Conservation (phyloP, 129 eudicot genomes). For the Glebionis coronaria region DNA sequence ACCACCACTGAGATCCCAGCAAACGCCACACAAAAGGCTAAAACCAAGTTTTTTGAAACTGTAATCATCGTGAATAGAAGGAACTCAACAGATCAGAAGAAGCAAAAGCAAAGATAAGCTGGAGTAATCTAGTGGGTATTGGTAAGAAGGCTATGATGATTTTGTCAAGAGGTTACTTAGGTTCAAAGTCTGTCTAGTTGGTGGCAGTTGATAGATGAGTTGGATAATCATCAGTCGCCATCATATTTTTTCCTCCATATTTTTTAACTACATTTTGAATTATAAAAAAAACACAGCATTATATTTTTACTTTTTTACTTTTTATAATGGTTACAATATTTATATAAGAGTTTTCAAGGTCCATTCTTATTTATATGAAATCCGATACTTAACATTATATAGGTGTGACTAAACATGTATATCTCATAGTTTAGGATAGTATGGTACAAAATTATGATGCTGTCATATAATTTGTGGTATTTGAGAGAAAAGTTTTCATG, state of each 20-base stretch:
- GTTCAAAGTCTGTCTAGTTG: slow-evolving; percentile 29
- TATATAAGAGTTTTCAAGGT: neutral
- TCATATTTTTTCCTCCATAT: slow-evolving; percentile 20
- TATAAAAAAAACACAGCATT: neutral
- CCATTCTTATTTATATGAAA: too few species aligned
- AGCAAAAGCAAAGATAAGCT: slow-evolving; percentile 13
- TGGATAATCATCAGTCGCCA: slow-evolving; percentile 17
- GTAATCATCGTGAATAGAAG: slow-evolving; percentile 29
- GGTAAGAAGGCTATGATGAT: slow-evolving; percentile 32
- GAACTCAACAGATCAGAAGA: slow-evolving; percentile 11
- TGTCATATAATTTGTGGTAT: slow-evolving; percentile 15
- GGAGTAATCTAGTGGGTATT: slow-evolving; percentile 6
- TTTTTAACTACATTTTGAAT: slow-evolving; percentile 3
- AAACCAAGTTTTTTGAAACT: slow-evolving; percentile 20
- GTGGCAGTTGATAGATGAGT: slow-evolving; percentile 25
- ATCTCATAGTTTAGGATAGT: neutral
- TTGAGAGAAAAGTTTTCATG: neutral
- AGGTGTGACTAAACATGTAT: neutral
- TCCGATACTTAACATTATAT: too few species aligned
- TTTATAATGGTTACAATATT: neutral
- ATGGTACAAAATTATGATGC: neutral
- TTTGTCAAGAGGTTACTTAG: slow-evolving; percentile 28
- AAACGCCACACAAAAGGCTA: slow-evolving; percentile 17
- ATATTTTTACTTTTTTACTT: neutral
- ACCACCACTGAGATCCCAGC: slow-evolving; percentile 15